A percentile compares a stretch with the other conserved stretches of the same genome.
phyloP scores from a whole-genome alignment of 306 rosid species.

The Corylus avellana region DNA sequence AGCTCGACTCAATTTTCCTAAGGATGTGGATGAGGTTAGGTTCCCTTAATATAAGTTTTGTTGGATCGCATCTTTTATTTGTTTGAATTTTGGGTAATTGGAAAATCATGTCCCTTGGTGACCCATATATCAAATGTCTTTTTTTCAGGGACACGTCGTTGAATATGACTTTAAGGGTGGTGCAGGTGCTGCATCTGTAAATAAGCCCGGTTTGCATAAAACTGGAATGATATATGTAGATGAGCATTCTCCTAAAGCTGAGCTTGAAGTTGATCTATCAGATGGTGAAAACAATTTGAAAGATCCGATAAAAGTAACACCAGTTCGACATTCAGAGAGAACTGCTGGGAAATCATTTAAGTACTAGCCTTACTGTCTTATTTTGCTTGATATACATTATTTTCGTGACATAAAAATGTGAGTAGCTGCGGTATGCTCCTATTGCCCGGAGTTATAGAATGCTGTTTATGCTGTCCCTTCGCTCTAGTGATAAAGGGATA shows the following conservation, averaged over 20 bases:
- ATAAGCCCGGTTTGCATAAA: constrained; percentile 46
- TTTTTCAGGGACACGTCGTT: constrained; percentile 56
- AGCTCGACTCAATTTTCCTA: constrained; percentile 72
- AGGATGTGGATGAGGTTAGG: constrained; percentile 60
- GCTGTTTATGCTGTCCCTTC: neutral
- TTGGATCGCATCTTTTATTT: constrained; percentile 26
- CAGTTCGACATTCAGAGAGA: constrained; percentile 76
- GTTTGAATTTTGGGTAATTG: constrained; percentile 11
- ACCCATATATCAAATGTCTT: constrained; percentile 10
- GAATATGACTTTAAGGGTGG: constrained; percentile 83
- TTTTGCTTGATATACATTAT: constrained; percentile 22
- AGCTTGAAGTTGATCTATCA: constrained; percentile 50
- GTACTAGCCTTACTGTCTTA: constrained; percentile 51
- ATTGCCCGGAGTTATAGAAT: neutral
- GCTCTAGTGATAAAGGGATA: neutral
- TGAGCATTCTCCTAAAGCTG: constrained; percentile 44
- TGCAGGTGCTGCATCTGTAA: constrained; percentile 54
- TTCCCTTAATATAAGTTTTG: constrained; percentile 14
- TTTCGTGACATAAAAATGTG: constrained; percentile 9
- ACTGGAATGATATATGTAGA: constrained; percentile 36
- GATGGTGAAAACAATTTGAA: constrained; percentile 45
- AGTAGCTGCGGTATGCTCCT: neutral
- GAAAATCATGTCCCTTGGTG: constrained; percentile 18
- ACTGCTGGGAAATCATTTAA: constrained; percentile 59
- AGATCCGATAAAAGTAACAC: constrained; percentile 44